Base-by-base conservation (phyloP, 495 filamentous ascomycete species). In the Halenospora varia region DNA sequence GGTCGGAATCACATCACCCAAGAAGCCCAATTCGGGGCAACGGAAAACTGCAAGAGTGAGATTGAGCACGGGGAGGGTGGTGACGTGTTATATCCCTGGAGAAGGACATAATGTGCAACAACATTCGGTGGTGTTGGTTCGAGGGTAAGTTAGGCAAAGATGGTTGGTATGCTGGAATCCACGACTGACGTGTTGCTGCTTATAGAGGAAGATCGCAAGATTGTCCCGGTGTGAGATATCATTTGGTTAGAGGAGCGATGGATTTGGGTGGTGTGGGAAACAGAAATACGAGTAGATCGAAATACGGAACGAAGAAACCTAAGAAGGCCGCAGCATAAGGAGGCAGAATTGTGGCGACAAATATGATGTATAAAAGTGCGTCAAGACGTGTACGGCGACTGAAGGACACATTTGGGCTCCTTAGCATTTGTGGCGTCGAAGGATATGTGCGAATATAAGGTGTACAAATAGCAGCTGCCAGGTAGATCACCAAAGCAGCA, bases 21-120 rank as follows among this genome's bases (percentile, higher is more conserved):
- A 98, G 85, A 98, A 98, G 75, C 94, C 94, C 45, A 98, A 98
- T 70, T 98, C 94, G 17, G 95, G 89, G 25, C 90, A 96, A 74
- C 75, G 94, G 46, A 98, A 98, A 77, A 89, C 87, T 22, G 92
- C 92, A 1, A 87, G 91, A 70, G 86, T 98, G 15, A 74, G 92
- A 57, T 76, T 98, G 72, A 94, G 89, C 62, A 90, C 82, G 64
- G 95, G 94, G 62, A 88, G 85, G 69, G 78, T 92, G 54, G 78
- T 98, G 59, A 96, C 87, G 54, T 85, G 85, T 55, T 96, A 95
- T 79, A 98, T 98, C 65, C 89, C 90, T 18, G 95, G 94, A 62
- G 90, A 97, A 82, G 93, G 94, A 26, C 94, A 98, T 76, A 98
- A 97, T 77, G 90, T 96, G 61, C 93, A 96, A 78, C 94, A 97